Conservation (phyloP, 2,329 filamentous ascomycete genomes). For the Penicillium sp. region DNA sequence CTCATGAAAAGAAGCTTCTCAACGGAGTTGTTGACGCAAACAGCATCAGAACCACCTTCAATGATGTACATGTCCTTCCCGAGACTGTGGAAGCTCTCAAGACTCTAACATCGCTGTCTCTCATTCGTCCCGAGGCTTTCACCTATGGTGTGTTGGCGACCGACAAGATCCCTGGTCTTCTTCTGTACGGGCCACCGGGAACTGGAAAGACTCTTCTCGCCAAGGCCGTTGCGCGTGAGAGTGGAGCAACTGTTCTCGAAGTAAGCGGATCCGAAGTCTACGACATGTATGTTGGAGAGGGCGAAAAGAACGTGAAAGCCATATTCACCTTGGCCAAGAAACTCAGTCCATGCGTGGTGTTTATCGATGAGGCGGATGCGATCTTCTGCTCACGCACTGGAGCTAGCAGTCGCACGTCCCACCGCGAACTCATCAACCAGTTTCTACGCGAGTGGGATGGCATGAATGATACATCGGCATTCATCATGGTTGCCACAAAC, state of each 20-base stretch:
- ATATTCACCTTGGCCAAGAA: slow-evolving; percentile 92
- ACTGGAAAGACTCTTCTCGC: slow-evolving; percentile 65
- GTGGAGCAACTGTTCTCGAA: slow-evolving; percentile 74
- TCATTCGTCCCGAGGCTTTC: slow-evolving; percentile 91
- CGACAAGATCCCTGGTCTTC: slow-evolving; percentile 86
- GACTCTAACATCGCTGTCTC: slow-evolving; percentile 83
- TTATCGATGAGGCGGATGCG: slow-evolving; percentile 95
- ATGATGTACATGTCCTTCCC: slow-evolving; percentile 78
- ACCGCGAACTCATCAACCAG: slow-evolving; percentile 93
- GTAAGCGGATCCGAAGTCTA: slow-evolving; percentile 90
- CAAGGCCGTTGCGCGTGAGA: slow-evolving; percentile 68
- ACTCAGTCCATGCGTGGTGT: slow-evolving; percentile 87
- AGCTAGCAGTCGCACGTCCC: slow-evolving; percentile 67
- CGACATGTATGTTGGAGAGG: slow-evolving; percentile 94
- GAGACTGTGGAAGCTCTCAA: slow-evolving; percentile 88
- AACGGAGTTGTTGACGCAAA: slow-evolving; percentile 79
- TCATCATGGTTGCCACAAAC: slow-evolving; percentile 98
- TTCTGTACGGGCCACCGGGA: slow-evolving; percentile 82
- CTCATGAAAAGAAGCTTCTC: slow-evolving; percentile 81
- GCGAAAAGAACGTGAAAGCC: slow-evolving; percentile 92
- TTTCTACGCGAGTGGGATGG: slow-evolving; percentile 98
- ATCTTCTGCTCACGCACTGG: slow-evolving; percentile 77
- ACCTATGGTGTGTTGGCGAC: slow-evolving; percentile 89
- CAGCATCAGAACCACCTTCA: slow-evolving; percentile 84
- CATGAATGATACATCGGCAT: slow-evolving; percentile 78